Evolutionary conservation across 805 yeast species (phyloP).

Genomic region (Blastobotrys peoriensis): DNA sequence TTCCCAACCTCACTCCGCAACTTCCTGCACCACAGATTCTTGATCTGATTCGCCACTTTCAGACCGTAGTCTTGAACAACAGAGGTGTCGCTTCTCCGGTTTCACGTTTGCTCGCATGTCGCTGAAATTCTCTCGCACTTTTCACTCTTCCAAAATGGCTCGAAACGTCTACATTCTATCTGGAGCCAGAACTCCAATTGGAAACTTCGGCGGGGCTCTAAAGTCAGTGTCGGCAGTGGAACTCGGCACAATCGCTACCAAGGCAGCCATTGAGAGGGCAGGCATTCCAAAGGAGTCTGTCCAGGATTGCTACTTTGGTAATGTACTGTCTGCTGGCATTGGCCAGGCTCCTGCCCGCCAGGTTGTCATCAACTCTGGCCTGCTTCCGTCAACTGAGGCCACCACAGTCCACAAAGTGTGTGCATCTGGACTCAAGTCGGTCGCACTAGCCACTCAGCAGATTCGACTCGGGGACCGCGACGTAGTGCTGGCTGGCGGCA

Average conservation of each 20-base stretch:
- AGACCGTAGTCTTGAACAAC: too few relatives aligned
- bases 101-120: too few relatives aligned
- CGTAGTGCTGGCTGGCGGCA: conserved; percentile 90
- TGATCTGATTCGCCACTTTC: too few relatives aligned
- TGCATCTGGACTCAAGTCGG: conserved; percentile 89
- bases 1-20: too few relatives aligned
- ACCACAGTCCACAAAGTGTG: conserved; percentile 92
- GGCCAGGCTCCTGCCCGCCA: conserved; percentile 99
- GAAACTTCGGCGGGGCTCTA: conserved; percentile 81
- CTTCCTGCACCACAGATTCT: too few relatives aligned
- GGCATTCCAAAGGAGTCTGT: conserved; percentile 67
- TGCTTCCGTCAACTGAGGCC: conserved; percentile 74
- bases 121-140: conserved; percentile 7
- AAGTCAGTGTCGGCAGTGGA: conserved; percentile 67
- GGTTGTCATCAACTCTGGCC: conserved; percentile 83
- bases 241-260: conserved; percentile 81
- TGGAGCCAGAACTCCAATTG: conserved; percentile 89
- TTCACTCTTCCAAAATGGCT: conserved; percentile 8
- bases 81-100: too few relatives aligned
- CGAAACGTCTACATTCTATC: conserved; percentile 71
- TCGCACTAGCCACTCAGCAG: conserved; percentile 81
- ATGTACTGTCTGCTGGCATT: conserved; percentile 82
- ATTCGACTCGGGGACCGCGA: conserved; percentile 79
- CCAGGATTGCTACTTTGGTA: conserved; percentile 87
- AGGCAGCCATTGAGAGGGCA: conserved; percentile 77